Percentiles rank a stretch among this genome's conserved stretches.
Evolutionary conservation across 108 stramenopile genomes (phyloP).

Genomic region (Nitzschia palea): DNA sequence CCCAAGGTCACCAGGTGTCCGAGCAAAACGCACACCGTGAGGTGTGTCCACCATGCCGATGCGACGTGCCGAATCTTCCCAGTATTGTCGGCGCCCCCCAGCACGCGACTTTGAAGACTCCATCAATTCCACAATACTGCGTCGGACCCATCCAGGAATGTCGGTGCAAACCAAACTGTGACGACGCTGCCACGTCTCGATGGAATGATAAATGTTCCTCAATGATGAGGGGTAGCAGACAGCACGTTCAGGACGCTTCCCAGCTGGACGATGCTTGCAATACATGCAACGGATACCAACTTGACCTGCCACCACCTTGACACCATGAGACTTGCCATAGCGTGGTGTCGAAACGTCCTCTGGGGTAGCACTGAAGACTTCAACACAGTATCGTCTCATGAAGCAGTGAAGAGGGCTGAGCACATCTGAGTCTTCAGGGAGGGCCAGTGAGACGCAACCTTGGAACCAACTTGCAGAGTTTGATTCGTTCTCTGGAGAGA

Average conservation of each 20-base stretch:
- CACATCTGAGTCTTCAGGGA: conserved; percentile 64
- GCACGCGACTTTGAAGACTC: conserved; percentile 48
- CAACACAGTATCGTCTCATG: conserved; percentile 70
- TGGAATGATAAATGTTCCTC: conserved; percentile 56
- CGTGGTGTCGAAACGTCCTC: conserved; percentile 70
- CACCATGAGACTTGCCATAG: conserved; percentile 58
- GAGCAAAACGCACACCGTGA: conserved; percentile 64
- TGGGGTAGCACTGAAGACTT: conserved; percentile 66
- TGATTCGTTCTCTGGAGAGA: not conserved
- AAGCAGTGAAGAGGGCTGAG: conserved; percentile 82
- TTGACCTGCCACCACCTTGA: conserved; percentile 44
- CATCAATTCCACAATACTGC: conserved; percentile 43
- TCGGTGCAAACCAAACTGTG: conserved; percentile 46
- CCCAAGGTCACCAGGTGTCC: conserved; percentile 36
- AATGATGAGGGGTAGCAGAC: conserved; percentile 51
- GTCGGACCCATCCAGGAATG: conserved; percentile 44
- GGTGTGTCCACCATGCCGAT: conserved; percentile 76
- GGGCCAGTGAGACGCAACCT: conserved; percentile 43
- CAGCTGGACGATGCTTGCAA: conserved; percentile 38
- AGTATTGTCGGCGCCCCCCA: conserved; percentile 73
- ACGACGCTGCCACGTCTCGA: conserved; percentile 63
- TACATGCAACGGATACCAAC: conserved; percentile 60
- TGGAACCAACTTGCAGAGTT: conserved; percentile 5
- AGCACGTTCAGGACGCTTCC: conserved; percentile 38
- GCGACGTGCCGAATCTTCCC: conserved; percentile 66